Base-by-base conservation (phyloP, 2,329 filamentous ascomycete genomes). In the Colletotrichum musae region DNA sequence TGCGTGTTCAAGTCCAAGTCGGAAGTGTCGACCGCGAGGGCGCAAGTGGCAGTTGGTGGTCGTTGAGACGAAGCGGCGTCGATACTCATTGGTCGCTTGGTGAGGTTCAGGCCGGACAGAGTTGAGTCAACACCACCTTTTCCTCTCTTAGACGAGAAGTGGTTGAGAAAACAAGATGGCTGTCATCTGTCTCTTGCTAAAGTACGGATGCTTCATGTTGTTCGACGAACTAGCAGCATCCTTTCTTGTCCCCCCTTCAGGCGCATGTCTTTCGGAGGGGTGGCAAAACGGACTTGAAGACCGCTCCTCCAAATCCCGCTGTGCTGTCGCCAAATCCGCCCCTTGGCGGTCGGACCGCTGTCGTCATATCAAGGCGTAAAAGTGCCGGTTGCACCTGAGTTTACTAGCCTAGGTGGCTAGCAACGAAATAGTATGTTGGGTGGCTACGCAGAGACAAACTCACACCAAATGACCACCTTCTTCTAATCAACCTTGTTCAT, bases 121-220 rank as follows among this genome's bases (percentile, higher is more conserved):
- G 32, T 52, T 6, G 60, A 58, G 28, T 58, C 48, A 64, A 58
- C 47, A 54, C 53, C 26, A 32, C 24, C 32, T 43, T 24, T 16
- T n/a, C 26, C 16, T 15, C 36, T 45, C 16, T 28, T 43, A 36
- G n/a, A 15, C 12, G 3, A 57, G n/a, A 5, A 15, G 16, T 16
- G 47, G 5, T 3, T 47, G n/a, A 18, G 52, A 43, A 16, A 18
- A 56, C 21, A 48, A 47, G 39, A 39, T 65, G 50, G 50, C 61
- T 66, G 66, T 66, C 66, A 66, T 51, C 66, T 56, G 56, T 51
- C 50, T 65, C 43, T 43, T n/a, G 26, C 7, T 32, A 53, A 45
- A 62, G 59, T 45, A 32, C 48, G 26, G 61, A 65, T 56, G 66
- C 59, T 62, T 62, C 59, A 62, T 45, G 41, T 57, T 54, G 48